Evolutionary conservation across 2,329 filamentous ascomycete genomes (phyloP), one percentile per base, ranked within the genome.

Genomic region (Pseudocercospora musae): DNA sequence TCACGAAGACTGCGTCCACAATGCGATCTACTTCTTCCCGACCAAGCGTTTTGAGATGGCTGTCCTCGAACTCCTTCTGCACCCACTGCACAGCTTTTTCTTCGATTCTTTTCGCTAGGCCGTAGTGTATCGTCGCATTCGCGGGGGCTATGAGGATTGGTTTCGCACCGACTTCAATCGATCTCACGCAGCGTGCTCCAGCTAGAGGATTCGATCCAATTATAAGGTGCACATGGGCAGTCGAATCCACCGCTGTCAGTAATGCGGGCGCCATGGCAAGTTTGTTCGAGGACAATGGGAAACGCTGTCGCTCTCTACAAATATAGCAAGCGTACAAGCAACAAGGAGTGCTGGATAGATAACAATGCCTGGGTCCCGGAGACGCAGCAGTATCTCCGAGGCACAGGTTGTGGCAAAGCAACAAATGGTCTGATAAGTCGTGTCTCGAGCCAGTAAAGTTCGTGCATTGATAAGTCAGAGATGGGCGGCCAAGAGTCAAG

Each of bases 1-100:
- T 96, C 40, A 98, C 87, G 76, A 98, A 98, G 42, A 99, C 95
- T 59, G 90, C 90, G 76, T 99, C 95, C 15, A 96, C 94, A 4
- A 96, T 86, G 58, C 79, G 73, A 65, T 85, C 87, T 9, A 96
- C 88, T 62, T 96, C 91, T 44, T 86, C 83, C 57, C 95, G 84
- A n/a, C 95, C 95, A 2, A 96, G 79, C 0, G 81, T 86, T 44
- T 87, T 87, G 58, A 97, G 76, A 73, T 97, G 89, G 0, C 79
- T 78, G 40, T 94, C 88, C 56, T 85, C 75, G 69, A 97, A 96
- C 0, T 79, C 73, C 62, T 86, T 84, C 68, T 83, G 80, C 29
- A 88, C 71, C 89, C 89, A 92, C 66, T 84, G 77, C 5, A 92
- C 84, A 64, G 85, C 79, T 60, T 86, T 86, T 10, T 85, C 82